These are phyloP conservation scores for Pulveroboletus sp. DNA, from an alignment of 768 basidiomycete species.

Conservation along the genomic window DNA sequence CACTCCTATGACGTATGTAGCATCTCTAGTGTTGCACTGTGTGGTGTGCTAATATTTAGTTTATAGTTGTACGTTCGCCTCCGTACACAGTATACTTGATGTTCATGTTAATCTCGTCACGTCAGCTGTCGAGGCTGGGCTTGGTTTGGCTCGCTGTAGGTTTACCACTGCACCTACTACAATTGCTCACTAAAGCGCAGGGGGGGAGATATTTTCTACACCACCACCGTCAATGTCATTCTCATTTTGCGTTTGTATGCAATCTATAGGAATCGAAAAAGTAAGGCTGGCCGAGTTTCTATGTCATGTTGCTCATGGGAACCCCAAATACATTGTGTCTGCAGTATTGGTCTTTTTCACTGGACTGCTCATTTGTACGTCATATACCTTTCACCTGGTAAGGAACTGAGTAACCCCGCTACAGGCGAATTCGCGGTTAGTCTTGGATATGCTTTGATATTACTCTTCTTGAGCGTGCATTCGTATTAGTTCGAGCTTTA, in stretches of 20 bases:
- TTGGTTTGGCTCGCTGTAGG: background rate
- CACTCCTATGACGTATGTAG: background rate
- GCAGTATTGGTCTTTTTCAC: background rate
- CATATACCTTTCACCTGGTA: too few species aligned
- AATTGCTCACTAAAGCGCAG: background rate
- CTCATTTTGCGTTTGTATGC: constrained; percentile 4
- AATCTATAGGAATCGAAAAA: background rate
- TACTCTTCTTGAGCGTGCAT: background rate
- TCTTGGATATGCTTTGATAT: background rate
- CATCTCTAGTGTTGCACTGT: background rate
- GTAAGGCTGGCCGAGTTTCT: background rate
- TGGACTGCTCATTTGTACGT: background rate
- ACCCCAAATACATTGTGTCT: background rate
- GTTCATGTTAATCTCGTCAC: background rate
- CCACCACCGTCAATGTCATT: constrained; percentile 1
- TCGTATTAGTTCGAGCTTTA: constrained; percentile 3
- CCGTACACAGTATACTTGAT: background rate
- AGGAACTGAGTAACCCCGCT: background rate
- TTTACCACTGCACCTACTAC: too few species aligned
- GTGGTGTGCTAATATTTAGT: background rate
- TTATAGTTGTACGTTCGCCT: constrained; percentile 3
- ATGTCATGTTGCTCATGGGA: background rate
- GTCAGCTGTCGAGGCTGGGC: background rate
- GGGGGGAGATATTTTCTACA: constrained; percentile 4
- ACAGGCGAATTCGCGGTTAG: constrained; percentile 4